A percentile compares a stretch with the other conserved stretches of the same genome.
These are phyloP conservation scores for Didymella pomorum DNA, from an alignment of 2,329 filamentous ascomycete genomes.

Conservation along the genomic window DNA sequence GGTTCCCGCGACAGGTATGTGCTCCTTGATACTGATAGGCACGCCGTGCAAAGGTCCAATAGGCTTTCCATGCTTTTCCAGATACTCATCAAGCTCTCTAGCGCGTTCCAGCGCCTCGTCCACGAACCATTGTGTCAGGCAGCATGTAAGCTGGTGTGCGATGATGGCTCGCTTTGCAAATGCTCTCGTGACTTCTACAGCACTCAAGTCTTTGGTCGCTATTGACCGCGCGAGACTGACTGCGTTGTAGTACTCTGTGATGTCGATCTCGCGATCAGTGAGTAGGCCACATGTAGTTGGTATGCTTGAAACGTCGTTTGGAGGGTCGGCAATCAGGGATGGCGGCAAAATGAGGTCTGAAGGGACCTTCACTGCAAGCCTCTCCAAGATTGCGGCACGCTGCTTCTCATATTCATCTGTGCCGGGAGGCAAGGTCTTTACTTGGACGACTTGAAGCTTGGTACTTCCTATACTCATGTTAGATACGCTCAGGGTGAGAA, in stretches of 20 bases:
- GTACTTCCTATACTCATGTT: background rate
- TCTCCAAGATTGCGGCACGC: background rate
- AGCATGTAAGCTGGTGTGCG: background rate
- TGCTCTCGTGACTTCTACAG: background rate
- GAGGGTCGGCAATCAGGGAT: background rate
- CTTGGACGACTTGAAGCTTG: background rate
- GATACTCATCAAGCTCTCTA: background rate
- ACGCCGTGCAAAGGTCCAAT: background rate
- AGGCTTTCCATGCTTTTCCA: background rate
- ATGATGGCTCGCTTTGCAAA: background rate
- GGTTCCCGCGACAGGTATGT: background rate
- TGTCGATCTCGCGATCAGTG: background rate
- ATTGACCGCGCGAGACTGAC: background rate
- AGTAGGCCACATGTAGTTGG: background rate
- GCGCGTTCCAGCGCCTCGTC: background rate
- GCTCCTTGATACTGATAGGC: background rate
- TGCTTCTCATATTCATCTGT: background rate
- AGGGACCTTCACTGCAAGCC: background rate
- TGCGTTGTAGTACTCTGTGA: background rate
- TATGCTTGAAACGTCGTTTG: background rate
- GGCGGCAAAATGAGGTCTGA: background rate
- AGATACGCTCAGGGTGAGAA: background rate
- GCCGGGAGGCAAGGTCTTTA: background rate
- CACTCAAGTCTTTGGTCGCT: background rate
- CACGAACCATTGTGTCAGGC: background rate